Conservation (phyloP, 345 rosid species). For the Aquilaria sinensis region DNA sequence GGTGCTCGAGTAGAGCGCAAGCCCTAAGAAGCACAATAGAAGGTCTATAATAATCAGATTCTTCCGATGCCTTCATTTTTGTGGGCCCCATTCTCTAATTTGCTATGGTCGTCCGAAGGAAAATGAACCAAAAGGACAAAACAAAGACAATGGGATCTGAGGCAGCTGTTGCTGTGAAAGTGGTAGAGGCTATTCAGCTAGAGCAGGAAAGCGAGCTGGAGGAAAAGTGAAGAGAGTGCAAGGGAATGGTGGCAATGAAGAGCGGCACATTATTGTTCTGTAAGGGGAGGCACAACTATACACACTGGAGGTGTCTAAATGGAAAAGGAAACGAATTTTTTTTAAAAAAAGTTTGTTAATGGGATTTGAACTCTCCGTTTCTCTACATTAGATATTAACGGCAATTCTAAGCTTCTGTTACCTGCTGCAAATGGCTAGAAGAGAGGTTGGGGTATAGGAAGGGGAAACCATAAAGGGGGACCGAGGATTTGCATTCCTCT, state of each 20-base stretch:
- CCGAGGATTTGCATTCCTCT: too few relatives aligned
- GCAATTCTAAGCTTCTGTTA: too few relatives aligned
- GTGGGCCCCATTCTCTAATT: constrained; percentile 48
- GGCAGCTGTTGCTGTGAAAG: constrained; percentile 37
- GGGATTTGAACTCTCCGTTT: too few relatives aligned
- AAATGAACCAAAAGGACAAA: constrained; percentile 26
- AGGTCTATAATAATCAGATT: constrained; percentile 44
- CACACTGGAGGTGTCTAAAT: constrained; percentile 36
- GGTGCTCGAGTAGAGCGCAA: constrained; percentile 39
- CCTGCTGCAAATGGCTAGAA: too few relatives aligned
- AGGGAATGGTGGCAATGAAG: constrained; percentile 54
- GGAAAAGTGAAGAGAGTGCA: constrained; percentile 71
- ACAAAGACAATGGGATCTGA: constrained; percentile 24
- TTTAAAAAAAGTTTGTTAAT: too few relatives aligned
- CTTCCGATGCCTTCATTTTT: constrained; percentile 38
- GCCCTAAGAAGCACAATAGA: constrained; percentile 30
- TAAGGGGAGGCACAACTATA: constrained; percentile 75
- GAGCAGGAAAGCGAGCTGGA: constrained; percentile 78
- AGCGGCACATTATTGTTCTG: constrained; percentile 80
- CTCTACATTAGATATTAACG: too few relatives aligned
- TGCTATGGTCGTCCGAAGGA: constrained; percentile 40
- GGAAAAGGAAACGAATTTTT: too few relatives aligned
- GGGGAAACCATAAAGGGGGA: too few relatives aligned
- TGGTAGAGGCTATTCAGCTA: constrained; percentile 49
- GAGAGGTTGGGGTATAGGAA: too few relatives aligned